A percentile compares a stretch with the other conserved stretches of the same genome.
phyloP scores from a whole-genome alignment of 1,139 yeast genomes.

The Spathaspora jeffriesii region DNA sequence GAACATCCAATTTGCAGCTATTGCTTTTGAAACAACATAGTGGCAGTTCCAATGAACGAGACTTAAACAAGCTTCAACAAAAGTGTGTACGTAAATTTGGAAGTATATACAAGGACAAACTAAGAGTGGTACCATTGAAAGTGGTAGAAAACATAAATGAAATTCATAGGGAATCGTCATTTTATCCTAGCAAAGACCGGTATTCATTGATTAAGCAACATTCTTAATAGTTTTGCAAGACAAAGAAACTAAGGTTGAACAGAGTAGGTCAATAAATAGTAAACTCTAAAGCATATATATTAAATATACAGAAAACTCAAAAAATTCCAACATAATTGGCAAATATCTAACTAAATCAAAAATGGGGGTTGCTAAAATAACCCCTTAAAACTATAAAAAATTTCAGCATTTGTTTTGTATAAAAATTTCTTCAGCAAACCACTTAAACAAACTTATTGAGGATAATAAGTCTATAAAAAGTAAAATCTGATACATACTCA shows the following conservation, averaged over 20 bases:
- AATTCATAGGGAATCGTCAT: background rate
- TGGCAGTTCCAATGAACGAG: background rate
- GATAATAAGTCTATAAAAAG: too few species aligned
- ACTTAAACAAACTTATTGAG: too few species aligned
- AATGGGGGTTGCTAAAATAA: too few species aligned
- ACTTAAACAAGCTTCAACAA: slow-evolving; percentile 7
- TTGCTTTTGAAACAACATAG: background rate
- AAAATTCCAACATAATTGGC: too few species aligned
- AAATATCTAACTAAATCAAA: too few species aligned
- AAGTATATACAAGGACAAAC: background rate
- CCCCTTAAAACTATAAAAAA: too few species aligned
- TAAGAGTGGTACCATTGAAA: background rate
- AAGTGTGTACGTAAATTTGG: slow-evolving; percentile 2
- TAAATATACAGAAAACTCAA: too few species aligned
- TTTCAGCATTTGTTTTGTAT: too few species aligned
- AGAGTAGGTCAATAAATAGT: background rate
- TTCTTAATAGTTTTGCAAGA: background rate
- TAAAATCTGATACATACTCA: background rate
- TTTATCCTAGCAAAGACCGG: background rate
- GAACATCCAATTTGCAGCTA: background rate
- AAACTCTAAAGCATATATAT: background rate
- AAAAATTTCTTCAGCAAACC: too few species aligned
- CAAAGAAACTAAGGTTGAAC: background rate
- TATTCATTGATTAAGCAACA: background rate
- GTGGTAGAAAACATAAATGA: background rate